A percentile compares a stretch with the other conserved stretches of the same genome.
Evolutionary conservation across 257 asterid genomes (phyloP).

Genomic region (Cordia subcordata): DNA sequence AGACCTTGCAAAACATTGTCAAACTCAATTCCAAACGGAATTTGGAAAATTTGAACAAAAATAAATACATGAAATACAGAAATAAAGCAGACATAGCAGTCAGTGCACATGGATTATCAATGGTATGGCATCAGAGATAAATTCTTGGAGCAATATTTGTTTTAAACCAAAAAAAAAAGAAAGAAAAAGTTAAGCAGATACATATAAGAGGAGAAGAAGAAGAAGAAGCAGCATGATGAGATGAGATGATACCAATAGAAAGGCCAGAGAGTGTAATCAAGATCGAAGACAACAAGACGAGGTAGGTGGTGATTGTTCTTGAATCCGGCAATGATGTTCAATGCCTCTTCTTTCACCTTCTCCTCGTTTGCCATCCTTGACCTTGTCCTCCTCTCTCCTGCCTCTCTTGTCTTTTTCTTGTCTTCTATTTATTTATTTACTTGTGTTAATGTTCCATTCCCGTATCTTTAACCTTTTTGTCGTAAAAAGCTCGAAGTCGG

Average conservation of each 20-base stretch:
- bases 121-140: too few species aligned
- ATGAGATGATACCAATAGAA: conserved; percentile 23
- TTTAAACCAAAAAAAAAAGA: too few species aligned
- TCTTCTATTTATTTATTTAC: background rate
- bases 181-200: too few species aligned
- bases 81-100: too few species aligned
- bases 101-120: too few species aligned
- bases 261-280: conserved; percentile 26
- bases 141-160: too few species aligned
- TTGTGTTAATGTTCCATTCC: background rate
- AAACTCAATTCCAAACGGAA: too few species aligned
- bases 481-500: too few species aligned
- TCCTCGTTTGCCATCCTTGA: conserved; percentile 15
- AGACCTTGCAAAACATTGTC: too few species aligned
- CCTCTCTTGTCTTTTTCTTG: background rate
- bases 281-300: conserved; percentile 33
- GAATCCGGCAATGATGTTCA: conserved; percentile 14
- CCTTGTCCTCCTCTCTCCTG: background rate
- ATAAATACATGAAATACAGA: too few species aligned
- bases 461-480: background rate
- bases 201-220: background rate
- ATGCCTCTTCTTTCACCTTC: conserved; percentile 30
- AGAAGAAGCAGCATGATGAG: background rate
- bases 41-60: too few species aligned
- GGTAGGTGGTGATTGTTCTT: conserved; percentile 20